Percentiles rank a stretch among this genome's conserved stretches.
Evolutionary conservation across 1,284 basidiomycete species (phyloP).

Genomic region (Gymnopus androsaceus): DNA sequence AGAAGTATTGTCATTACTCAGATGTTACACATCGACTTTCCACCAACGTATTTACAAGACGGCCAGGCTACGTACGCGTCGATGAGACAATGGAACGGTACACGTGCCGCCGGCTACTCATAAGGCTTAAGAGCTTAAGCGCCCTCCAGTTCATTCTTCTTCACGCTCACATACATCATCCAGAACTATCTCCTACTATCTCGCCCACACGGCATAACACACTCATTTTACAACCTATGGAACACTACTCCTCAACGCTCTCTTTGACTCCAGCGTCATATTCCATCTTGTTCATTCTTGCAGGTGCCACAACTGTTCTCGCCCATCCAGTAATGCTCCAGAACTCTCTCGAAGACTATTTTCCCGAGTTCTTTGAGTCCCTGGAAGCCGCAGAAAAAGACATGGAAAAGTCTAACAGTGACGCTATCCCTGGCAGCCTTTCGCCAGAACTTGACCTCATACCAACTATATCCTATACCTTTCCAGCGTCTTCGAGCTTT

Average conservation of each 20-base stretch:
- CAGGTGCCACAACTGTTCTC: background rate
- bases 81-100: no score
- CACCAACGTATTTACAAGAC: no score
- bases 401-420: no score
- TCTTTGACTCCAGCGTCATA: background rate
- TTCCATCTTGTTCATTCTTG: background rate
- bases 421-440: background rate
- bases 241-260: background rate
- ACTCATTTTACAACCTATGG: conserved; percentile 1
- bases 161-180: background rate
- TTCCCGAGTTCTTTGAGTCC: background rate
- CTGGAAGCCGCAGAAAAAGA: background rate
- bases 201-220: background rate
- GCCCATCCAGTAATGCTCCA: background rate
- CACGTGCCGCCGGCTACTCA: no score
- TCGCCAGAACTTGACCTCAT: background rate
- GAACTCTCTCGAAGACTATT: background rate
- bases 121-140: no score
- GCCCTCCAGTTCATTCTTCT: background rate
- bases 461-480: background rate
- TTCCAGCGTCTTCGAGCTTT: background rate
- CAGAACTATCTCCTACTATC: background rate
- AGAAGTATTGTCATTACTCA: no score
- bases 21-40: no score
- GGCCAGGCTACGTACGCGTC: no score